A percentile compares a stretch with the other conserved stretches of the same genome.
Conservation (phyloP, 2,329 filamentous ascomycete species). For the Cephalotrichum gorgonifer region DNA sequence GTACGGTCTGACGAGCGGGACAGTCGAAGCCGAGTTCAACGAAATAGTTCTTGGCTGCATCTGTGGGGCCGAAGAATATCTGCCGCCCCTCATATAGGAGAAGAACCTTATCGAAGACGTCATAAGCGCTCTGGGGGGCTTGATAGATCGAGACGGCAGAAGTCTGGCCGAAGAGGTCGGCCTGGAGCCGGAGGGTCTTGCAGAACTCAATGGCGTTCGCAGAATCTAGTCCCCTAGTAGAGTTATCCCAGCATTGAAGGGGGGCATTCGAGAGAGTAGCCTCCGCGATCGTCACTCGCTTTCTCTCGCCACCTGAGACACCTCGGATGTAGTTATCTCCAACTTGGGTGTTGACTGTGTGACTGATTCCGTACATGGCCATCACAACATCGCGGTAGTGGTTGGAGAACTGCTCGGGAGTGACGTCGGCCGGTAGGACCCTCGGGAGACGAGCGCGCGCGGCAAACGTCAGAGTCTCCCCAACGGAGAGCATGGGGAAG, state of each 20-base stretch:
- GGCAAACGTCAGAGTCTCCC: slow-evolving; percentile 70
- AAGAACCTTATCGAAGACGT: slow-evolving; percentile 48
- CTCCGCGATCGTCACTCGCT: slow-evolving; percentile 55
- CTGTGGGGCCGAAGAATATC: slow-evolving; percentile 52
- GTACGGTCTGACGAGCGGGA: slow-evolving; percentile 55
- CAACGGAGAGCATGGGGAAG: slow-evolving; percentile 67
- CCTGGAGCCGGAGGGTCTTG: slow-evolving; percentile 57
- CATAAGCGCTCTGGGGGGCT: slow-evolving; percentile 54
- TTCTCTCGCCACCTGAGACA: slow-evolving; percentile 64
- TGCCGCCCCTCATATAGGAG: slow-evolving; percentile 52
- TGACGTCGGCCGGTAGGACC: slow-evolving; percentile 47
- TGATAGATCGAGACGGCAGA: slow-evolving; percentile 67
- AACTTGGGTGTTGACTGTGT: slow-evolving; percentile 62
- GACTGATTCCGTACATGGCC: slow-evolving; percentile 65
- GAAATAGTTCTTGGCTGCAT: slow-evolving; percentile 54
- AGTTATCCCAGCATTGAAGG: slow-evolving; percentile 62
- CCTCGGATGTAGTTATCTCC: slow-evolving; percentile 68
- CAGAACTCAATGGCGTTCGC: slow-evolving; percentile 69
- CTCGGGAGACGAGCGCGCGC: slow-evolving; percentile 59
- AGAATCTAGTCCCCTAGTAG: slow-evolving; percentile 62
- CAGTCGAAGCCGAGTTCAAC: slow-evolving; percentile 57
- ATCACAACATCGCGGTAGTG: slow-evolving; percentile 63
- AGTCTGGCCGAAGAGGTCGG: slow-evolving; percentile 55
- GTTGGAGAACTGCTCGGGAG: slow-evolving; percentile 41
- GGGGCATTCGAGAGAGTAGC: slow-evolving; percentile 48